These are phyloP conservation scores for Helotiales sp. DNA, from an alignment of 2,329 filamentous ascomycete species.

Conservation along the genomic window DNA sequence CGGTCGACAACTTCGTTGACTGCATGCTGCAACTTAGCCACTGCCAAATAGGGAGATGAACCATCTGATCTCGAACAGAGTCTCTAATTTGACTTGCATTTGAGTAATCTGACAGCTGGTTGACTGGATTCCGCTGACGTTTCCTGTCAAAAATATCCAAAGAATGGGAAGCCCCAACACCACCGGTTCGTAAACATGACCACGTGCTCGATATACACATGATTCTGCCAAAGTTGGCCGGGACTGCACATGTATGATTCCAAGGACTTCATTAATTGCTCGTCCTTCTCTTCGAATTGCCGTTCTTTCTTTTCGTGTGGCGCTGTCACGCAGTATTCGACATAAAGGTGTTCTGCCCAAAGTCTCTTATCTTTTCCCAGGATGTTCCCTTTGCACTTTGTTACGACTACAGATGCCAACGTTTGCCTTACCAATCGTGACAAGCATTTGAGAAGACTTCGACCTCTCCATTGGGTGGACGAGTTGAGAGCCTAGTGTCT, in stretches of 20 bases:
- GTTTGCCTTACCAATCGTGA: background rate
- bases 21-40: slow-evolving; percentile 21
- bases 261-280: background rate
- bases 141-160: too few relatives aligned
- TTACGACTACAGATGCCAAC: background rate
- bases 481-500: background rate
- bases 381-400: background rate
- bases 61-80: background rate
- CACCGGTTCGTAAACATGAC: too few relatives aligned
- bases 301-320: background rate
- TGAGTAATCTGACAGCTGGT: background rate
- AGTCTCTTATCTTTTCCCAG: background rate
- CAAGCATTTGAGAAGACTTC: background rate
- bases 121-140: background rate
- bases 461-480: background rate
- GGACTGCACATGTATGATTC: background rate
- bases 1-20: slow-evolving; percentile 8
- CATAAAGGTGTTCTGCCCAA: too few relatives aligned
- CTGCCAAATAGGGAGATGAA: background rate
- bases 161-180: too few relatives aligned
- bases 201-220: background rate
- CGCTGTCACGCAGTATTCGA: background rate
- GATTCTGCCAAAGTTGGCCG: background rate
- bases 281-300: background rate
- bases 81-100: slow-evolving; percentile 1